A percentile compares a stretch with the other conserved stretches of the same genome.
These are phyloP conservation scores for Umbellularia californica DNA, from an alignment of 164 flowering plant genomes.

Conservation along the genomic window DNA sequence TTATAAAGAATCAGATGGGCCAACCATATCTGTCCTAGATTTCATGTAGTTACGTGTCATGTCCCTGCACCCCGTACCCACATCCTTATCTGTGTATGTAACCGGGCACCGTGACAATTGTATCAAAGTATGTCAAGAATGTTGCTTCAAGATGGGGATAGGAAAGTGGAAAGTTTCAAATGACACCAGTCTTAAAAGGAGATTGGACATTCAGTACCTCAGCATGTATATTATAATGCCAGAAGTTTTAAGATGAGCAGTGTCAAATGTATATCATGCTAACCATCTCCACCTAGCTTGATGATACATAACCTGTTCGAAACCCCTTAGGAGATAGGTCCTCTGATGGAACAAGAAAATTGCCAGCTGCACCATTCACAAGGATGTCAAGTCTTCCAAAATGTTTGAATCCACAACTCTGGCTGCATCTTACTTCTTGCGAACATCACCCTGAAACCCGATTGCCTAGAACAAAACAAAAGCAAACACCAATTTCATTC, in stretches of 20 bases:
- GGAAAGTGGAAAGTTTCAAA: not conserved
- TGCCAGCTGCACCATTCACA: conserved; percentile 91
- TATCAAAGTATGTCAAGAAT: not conserved
- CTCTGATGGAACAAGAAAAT: conserved; percentile 78
- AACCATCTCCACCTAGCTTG: not conserved
- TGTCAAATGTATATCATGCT: not conserved
- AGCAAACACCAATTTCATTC: not conserved
- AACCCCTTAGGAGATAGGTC: conserved; percentile 90
- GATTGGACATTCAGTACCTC: not conserved
- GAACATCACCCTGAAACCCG: conserved; percentile 86
- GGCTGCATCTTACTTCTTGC: conserved; percentile 72
- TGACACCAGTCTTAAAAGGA: not conserved
- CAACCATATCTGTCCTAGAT: no score
- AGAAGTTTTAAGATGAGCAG: not conserved
- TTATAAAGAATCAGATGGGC: no score
- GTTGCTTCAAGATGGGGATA: not conserved
- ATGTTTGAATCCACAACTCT: conserved; percentile 69
- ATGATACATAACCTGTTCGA: conserved; percentile 54
- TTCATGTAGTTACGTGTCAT: no score
- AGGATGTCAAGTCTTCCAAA: conserved; percentile 85
- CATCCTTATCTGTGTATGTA: no score
- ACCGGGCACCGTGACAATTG: no score
- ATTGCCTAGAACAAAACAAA: conserved; percentile 39
- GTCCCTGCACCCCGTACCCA: no score
- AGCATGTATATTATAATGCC: not conserved